These are phyloP conservation scores for Starmerella stellata DNA, from an alignment of 805 yeast species.

Conservation along the genomic window DNA sequence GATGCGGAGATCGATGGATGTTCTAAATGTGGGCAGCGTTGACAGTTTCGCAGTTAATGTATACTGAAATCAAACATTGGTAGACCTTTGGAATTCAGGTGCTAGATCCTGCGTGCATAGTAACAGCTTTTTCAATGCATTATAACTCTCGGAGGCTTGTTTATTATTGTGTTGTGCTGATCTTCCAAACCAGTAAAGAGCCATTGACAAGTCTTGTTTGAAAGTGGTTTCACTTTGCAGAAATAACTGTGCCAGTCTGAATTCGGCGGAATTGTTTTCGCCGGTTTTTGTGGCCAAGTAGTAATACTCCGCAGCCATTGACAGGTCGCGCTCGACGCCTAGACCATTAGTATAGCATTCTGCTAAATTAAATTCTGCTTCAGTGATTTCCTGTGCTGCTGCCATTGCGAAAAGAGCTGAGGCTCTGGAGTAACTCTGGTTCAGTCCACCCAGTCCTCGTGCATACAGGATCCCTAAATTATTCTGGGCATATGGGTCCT, in stretches of 20 bases:
- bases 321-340: slow-evolving; percentile 4
- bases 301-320: slow-evolving; percentile 4
- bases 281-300: slow-evolving; percentile 5
- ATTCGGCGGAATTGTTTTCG: slow-evolving; percentile 11
- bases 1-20: too few relatives aligned
- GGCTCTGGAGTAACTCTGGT: slow-evolving; percentile 4
- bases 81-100: background rate
- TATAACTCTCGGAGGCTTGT: slow-evolving; percentile 3
- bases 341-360: slow-evolving; percentile 13
- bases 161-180: slow-evolving; percentile 7
- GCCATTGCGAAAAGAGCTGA: slow-evolving; percentile 7
- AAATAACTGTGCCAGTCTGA: slow-evolving; percentile 7
- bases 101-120: background rate
- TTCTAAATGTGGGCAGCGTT: too few relatives aligned
- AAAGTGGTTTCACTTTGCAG: slow-evolving; percentile 1
- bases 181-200: slow-evolving; percentile 8
- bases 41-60: too few relatives aligned
- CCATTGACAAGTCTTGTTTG: slow-evolving; percentile 1
- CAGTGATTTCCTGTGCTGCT: slow-evolving; percentile 9
- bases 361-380: slow-evolving; percentile 14
- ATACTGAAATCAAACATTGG: background rate
- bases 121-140: background rate
- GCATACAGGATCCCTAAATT: slow-evolving; percentile 13
- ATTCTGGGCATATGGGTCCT: slow-evolving; percentile 4
- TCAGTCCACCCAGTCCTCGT: slow-evolving; percentile 4